Evolutionary conservation across 805 yeast species (phyloP).

Genomic region (Ogataea pilisensis): DNA sequence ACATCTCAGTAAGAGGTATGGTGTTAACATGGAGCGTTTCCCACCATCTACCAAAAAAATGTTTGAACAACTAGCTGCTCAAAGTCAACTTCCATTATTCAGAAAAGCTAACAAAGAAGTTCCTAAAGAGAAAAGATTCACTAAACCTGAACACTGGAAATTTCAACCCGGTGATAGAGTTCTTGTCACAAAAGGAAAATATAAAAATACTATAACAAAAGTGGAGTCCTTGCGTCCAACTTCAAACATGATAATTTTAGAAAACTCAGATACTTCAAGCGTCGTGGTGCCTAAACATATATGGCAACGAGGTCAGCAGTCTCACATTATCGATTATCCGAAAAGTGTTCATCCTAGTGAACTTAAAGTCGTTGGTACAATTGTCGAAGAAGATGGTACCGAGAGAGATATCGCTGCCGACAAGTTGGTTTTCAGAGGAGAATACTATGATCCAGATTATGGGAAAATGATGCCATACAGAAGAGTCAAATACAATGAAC

Average conservation of each 20-base stretch:
- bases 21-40: constrained; percentile 27
- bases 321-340: constrained; percentile 72
- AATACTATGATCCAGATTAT: constrained; percentile 70
- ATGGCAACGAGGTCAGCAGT: constrained; percentile 69
- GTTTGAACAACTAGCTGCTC: constrained; percentile 27
- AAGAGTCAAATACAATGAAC: constrained; percentile 64
- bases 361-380: constrained; percentile 73
- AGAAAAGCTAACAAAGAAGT: constrained; percentile 26
- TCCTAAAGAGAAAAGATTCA: constrained; percentile 30
- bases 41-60: constrained; percentile 26
- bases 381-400: constrained; percentile 61
- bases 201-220: constrained; percentile 70
- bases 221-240: constrained; percentile 56
- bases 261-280: constrained; percentile 60
- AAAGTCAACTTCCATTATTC: constrained; percentile 31
- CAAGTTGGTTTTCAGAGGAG: constrained; percentile 60
- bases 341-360: constrained; percentile 53
- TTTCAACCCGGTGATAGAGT: constrained; percentile 76
- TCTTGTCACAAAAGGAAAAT: constrained; percentile 62
- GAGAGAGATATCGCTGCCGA: constrained; percentile 75
- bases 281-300: constrained; percentile 65
- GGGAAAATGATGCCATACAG: constrained; percentile 74
- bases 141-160: constrained; percentile 51
- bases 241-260: constrained; percentile 61
- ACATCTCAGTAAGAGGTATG: constrained; percentile 28